These are phyloP conservation scores for Fistulifera pelliculosa DNA, from an alignment of 108 stramenopile species.

Conservation along the genomic window DNA sequence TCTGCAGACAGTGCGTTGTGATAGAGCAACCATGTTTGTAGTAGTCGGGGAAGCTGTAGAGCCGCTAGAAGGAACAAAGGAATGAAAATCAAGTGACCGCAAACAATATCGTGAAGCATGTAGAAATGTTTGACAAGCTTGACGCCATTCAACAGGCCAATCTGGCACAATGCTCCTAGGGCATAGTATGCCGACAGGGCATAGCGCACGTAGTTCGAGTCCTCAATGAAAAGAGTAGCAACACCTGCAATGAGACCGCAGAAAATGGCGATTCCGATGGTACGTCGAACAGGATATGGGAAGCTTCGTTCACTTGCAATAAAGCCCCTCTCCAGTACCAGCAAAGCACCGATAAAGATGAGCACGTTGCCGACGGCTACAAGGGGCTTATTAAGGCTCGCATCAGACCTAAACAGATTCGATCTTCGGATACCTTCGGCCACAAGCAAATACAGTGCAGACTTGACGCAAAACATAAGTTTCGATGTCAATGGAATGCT, in stretches of 20 bases:
- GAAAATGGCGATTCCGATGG: slow-evolving; percentile 67
- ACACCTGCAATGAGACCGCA: slow-evolving; percentile 58
- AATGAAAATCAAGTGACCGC: slow-evolving; percentile 90
- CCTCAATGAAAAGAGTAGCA: slow-evolving; percentile 58
- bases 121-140: slow-evolving; percentile 80
- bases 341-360: slow-evolving; percentile 32
- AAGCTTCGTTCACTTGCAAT: slow-evolving; percentile 46
- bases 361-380: slow-evolving; percentile 53
- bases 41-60: slow-evolving; percentile 74
- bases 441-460: slow-evolving; percentile 66
- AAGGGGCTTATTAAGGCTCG: slow-evolving; percentile 53
- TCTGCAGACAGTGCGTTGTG: slow-evolving; percentile 93
- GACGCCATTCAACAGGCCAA: slow-evolving; percentile 76
- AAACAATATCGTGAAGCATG: slow-evolving; percentile 88
- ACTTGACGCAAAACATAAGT: slow-evolving; percentile 69
- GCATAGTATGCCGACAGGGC: slow-evolving; percentile 87
- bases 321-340: slow-evolving; percentile 45
- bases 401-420: slow-evolving; percentile 65
- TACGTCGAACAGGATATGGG: slow-evolving; percentile 75
- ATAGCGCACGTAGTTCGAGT: slow-evolving; percentile 80
- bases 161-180: slow-evolving; percentile 62
- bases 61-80: slow-evolving; percentile 80
- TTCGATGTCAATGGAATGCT: slow-evolving; percentile 72
- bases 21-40: slow-evolving; percentile 96
- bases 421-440: slow-evolving; percentile 81